Base-by-base conservation (phyloP, 345 rosid genomes). In the Passiflora organensis region DNA sequence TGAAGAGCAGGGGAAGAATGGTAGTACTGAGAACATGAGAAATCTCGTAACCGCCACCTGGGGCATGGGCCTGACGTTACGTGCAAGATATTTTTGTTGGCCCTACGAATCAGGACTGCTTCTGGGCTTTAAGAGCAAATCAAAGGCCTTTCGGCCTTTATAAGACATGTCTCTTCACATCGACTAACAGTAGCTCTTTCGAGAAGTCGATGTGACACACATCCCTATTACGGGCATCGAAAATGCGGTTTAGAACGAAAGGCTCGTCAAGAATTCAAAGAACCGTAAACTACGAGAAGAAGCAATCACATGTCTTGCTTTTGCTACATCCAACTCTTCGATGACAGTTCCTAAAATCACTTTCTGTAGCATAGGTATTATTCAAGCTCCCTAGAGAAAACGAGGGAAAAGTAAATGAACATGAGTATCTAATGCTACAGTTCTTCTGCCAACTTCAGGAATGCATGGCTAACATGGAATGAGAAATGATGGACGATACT, bases 341-440 rank as follows among this genome's bases (percentile, higher is more conserved):
- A 25, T 38, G 32, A 23, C 23, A 50, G 47, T 48, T 6, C 1
- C 36, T 18, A 43, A 41, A 38, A 42, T 23, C 13, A 41, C 43
- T 49, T 49, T 42, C 20, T 24, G 19, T 50, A 32, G 36, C 56
- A 6, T 51, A 37, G 32, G 44, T 51, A 43, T 65, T 65, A 65
- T 65, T 57, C 53, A 51, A 57, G 20, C 28, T 46, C 32, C 22
- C 63, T 65, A 25, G 25, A 19, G 32, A 25, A 19, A 16, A 25
- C 45, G 13, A 18, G 15, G 12, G 23, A 18, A 55, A 2, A 55
- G 50, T 55, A 56, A 48, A 36, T 44, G 21, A 13, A 46, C n/a
- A 23, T 14, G 22, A 23, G 37, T 43, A 20, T 21, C 54, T 54
- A 54, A 53, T 43, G 43, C 68, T 64, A 42, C 17, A 42, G 48